Conservation (phyloP, 2,329 filamentous ascomycete species). For the Pseudonectria buxi region DNA sequence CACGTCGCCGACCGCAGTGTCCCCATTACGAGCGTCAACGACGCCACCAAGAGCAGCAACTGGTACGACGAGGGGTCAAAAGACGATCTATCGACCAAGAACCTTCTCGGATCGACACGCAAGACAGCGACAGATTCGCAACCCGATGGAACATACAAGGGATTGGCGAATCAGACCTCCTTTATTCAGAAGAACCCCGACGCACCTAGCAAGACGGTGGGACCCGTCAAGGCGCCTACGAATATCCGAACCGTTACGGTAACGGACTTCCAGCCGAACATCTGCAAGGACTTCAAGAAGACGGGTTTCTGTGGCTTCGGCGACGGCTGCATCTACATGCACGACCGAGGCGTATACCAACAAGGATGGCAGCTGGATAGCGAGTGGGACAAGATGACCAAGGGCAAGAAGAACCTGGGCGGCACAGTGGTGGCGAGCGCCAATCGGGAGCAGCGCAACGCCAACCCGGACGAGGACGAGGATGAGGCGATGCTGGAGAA, state of each 20-base stretch:
- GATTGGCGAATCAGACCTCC: slow-evolving; percentile 61
- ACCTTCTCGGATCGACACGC: slow-evolving; percentile 52
- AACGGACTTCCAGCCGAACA: slow-evolving; percentile 85
- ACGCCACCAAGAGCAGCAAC: slow-evolving; percentile 82
- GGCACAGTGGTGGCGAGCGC: slow-evolving; percentile 58
- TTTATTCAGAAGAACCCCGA: slow-evolving; percentile 80
- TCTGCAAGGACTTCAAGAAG: slow-evolving; percentile 82
- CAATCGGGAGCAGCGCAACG: slow-evolving; percentile 36
- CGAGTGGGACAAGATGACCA: slow-evolving; percentile 85
- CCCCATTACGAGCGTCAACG: slow-evolving; percentile 62
- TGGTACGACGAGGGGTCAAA: slow-evolving; percentile 76
- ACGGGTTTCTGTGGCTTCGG: slow-evolving; percentile 46
- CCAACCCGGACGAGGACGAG: slow-evolving; percentile 39
- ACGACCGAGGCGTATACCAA: slow-evolving; percentile 72
- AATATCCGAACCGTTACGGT: slow-evolving; percentile 88
- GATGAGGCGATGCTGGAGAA: slow-evolving; percentile 70
- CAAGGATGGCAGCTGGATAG: slow-evolving; percentile 92
- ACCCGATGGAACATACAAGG: slow-evolving; percentile 68
- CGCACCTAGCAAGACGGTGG: slow-evolving; percentile 62
- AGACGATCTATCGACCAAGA: slow-evolving; percentile 41
- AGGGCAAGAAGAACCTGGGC: slow-evolving; percentile 56
- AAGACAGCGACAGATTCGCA: slow-evolving; percentile 26
- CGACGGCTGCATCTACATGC: slow-evolving; percentile 63
- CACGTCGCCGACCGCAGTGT: slow-evolving; percentile 56
- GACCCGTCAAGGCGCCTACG: slow-evolving; percentile 79